Percentiles rank a stretch among this genome's conserved stretches.
phyloP scores from a whole-genome alignment of 148 eudicot species.

The Rhododendron kiyosumense region DNA sequence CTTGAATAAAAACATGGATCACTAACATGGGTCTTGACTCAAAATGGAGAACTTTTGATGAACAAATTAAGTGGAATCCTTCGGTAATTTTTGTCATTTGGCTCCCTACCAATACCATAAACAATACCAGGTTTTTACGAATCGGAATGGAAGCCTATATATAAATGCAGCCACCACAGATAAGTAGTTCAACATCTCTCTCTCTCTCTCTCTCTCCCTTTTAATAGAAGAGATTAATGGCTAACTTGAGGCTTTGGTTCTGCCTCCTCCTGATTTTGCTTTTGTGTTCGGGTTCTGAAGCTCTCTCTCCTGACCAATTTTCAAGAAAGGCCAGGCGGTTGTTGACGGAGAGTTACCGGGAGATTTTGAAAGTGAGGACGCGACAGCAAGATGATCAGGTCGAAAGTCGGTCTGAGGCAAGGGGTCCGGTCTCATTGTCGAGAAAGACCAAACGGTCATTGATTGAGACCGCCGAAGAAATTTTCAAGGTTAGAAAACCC shows the following conservation, averaged over 20 bases:
- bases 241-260: conserved; percentile 28
- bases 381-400: neutral
- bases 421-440: neutral
- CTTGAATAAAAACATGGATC: neutral
- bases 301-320: conserved; percentile 16
- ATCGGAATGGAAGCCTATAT: neutral
- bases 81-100: neutral
- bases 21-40: neutral
- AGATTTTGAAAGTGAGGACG: neutral
- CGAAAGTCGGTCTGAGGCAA: neutral
- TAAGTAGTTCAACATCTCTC: neutral
- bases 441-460: conserved; percentile 9
- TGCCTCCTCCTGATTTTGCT: conserved; percentile 23
- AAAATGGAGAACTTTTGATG: neutral
- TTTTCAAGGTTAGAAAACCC: conserved; percentile 24
- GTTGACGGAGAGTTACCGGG: neutral
- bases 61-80: neutral
- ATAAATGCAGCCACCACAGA: neutral
- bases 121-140: neutral
- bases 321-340: neutral
- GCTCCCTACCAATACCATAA: neutral
- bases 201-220: too few relatives aligned
- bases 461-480: conserved; percentile 26
- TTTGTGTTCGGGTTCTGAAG: conserved; percentile 7
- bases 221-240: conserved; percentile 8